These are phyloP conservation scores for Xylaria polymorpha DNA, from an alignment of 2,329 filamentous ascomycete species.

Conservation along the genomic window DNA sequence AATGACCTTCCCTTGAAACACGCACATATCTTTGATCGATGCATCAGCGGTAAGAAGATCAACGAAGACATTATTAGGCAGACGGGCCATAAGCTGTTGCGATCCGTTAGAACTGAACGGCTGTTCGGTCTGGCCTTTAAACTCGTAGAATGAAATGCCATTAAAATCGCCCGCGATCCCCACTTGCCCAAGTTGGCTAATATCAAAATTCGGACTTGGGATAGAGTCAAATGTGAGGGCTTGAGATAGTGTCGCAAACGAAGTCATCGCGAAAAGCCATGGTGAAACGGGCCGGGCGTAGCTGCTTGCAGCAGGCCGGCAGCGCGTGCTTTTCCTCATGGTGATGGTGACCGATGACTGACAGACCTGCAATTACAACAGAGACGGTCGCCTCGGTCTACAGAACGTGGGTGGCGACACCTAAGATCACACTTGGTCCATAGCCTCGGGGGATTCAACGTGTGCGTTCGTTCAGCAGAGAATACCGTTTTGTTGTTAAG, in stretches of 20 bases:
- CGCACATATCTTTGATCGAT: slow-evolving; percentile 88
- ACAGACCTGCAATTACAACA: slow-evolving; percentile 39
- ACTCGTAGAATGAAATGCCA: slow-evolving; percentile 90
- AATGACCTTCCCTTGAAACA: slow-evolving; percentile 77
- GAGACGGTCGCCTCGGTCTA: slow-evolving; percentile 43
- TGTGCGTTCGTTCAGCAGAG: slow-evolving; percentile 20
- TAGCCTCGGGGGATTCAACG: slow-evolving; percentile 44
- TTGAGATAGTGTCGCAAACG: slow-evolving; percentile 57
- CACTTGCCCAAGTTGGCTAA: slow-evolving; percentile 81
- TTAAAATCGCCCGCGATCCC: slow-evolving; percentile 90
- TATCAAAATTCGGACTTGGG: slow-evolving; percentile 79
- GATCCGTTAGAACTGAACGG: slow-evolving; percentile 78
- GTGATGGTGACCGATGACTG: slow-evolving; percentile 45
- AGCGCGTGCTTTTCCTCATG: slow-evolving; percentile 62
- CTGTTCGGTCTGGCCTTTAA: slow-evolving; percentile 79
- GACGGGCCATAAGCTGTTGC: slow-evolving; percentile 80
- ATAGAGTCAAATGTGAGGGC: slow-evolving; percentile 70
- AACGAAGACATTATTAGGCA: slow-evolving; percentile 87
- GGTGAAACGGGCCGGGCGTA: slow-evolving; percentile 36
- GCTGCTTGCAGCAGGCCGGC: slow-evolving; percentile 57
- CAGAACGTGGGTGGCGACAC: slow-evolving; percentile 36
- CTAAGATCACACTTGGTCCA: slow-evolving; percentile 45
- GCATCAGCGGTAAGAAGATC: slow-evolving; percentile 82
- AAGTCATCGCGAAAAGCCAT: slow-evolving; percentile 56
- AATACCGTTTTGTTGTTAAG: not conserved